Percentiles rank a stretch among this genome's conserved stretches.
Conservation (phyloP, 768 basidiomycete genomes). For the Guyanaporus albipodus region DNA sequence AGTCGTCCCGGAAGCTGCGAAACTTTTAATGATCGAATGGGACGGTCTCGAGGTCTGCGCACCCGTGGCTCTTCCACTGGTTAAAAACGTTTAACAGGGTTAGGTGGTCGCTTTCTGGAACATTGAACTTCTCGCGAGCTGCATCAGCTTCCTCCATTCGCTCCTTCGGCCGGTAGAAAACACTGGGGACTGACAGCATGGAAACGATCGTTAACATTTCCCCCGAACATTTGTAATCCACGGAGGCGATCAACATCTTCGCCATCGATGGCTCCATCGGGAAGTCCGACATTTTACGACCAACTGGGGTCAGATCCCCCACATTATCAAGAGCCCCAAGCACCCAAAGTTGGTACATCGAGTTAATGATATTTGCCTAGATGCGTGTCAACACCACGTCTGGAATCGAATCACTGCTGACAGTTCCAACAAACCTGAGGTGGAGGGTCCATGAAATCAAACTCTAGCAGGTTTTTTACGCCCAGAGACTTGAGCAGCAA, state of each 20-base stretch:
- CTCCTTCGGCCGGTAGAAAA: constrained; percentile 97
- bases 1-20: constrained; percentile 83
- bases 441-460: constrained; percentile 99
- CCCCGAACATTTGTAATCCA: constrained; percentile 87
- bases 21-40: constrained; percentile 3
- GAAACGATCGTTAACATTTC: constrained; percentile 99
- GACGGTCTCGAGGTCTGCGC: constrained; percentile 23
- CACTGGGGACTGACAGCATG: constrained; percentile 97
- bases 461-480: constrained; percentile 95
- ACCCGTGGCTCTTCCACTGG: constrained; percentile 98
- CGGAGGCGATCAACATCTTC: constrained; percentile 91
- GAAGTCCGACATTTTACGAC: constrained; percentile 98
- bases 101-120: constrained; percentile 96
- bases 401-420: background rate
- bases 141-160: constrained; percentile 97
- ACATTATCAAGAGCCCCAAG: constrained; percentile 96
- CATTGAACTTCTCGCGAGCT: constrained; percentile 96
- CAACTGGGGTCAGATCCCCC: constrained; percentile 89
- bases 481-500: constrained; percentile 92
- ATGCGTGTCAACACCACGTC: background rate
- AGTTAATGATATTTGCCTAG: constrained; percentile 94
- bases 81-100: constrained; percentile 95
- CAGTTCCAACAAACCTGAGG: constrained; percentile 92
- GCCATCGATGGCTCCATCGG: constrained; percentile 99
- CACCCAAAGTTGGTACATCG: constrained; percentile 99